Evolutionary conservation across 768 basidiomycete genomes (phyloP).

Genomic region (Tylopilus plumbeoviolaceoides): DNA sequence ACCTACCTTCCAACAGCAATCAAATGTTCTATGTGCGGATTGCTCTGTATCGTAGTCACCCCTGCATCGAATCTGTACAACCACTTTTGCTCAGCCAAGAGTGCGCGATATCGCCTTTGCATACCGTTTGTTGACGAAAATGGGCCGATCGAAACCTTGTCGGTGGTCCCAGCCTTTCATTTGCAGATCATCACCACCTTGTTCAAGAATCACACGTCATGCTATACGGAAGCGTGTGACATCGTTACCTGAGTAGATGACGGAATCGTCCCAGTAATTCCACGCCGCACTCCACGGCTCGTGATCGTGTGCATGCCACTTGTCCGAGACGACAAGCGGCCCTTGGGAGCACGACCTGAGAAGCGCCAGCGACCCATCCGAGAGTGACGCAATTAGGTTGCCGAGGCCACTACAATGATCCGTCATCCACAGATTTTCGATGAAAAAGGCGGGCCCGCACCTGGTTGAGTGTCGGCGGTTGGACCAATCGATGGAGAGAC

Average conservation of each 20-base stretch:
- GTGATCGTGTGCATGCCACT: slow-evolving; percentile 87
- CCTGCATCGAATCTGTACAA: slow-evolving; percentile 82
- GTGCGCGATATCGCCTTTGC: not conserved
- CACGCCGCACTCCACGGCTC: slow-evolving; percentile 95
- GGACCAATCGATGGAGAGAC: slow-evolving; percentile 93
- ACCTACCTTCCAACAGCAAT: slow-evolving; percentile 87
- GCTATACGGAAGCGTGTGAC: not conserved
- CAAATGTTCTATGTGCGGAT: slow-evolving; percentile 74
- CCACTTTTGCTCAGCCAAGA: not conserved
- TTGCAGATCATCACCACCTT: slow-evolving; percentile 90
- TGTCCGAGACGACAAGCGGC: slow-evolving; percentile 43
- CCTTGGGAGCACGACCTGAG: slow-evolving; percentile 45
- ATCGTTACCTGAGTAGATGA: slow-evolving; percentile 76
- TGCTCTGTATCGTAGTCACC: slow-evolving; percentile 84
- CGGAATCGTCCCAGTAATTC: slow-evolving; percentile 78
- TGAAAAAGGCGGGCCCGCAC: slow-evolving; percentile 34
- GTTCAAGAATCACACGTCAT: not conserved
- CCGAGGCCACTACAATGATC: slow-evolving; percentile 41
- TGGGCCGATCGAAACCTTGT: slow-evolving; percentile 52
- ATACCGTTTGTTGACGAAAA: slow-evolving; percentile 71
- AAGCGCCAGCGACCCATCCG: slow-evolving; percentile 70
- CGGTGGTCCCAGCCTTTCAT: slow-evolving; percentile 91
- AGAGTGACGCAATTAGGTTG: slow-evolving; percentile 75
- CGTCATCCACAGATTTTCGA: not conserved
- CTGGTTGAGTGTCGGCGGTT: slow-evolving; percentile 51